These are phyloP conservation scores for Lippia alba DNA, from an alignment of 305 asterid species.

Conservation along the genomic window DNA sequence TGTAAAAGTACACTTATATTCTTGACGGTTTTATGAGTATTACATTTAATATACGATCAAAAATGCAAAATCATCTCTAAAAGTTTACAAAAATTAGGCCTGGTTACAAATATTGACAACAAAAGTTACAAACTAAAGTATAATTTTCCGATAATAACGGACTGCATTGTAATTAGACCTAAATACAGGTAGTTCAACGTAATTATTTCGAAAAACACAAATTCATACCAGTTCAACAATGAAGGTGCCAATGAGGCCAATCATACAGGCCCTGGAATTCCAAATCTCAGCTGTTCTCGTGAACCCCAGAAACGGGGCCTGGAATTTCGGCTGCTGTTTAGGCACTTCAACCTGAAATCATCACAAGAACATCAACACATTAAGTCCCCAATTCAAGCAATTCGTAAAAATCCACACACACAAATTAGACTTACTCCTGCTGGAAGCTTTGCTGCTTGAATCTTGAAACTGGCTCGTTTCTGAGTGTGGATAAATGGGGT, in stretches of 20 bases:
- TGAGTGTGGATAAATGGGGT: constrained; percentile 2
- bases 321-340: constrained; percentile 66
- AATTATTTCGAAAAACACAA: too few species aligned
- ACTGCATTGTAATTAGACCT: too few species aligned
- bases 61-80: too few species aligned
- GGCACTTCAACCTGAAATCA: constrained; percentile 67
- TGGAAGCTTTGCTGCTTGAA: constrained; percentile 83
- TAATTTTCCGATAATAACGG: too few species aligned
- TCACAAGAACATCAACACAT: not conserved
- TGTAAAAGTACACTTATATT: too few species aligned
- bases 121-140: too few species aligned
- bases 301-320: constrained; percentile 75
- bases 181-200: too few species aligned
- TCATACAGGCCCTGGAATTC: constrained; percentile 95
- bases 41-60: too few species aligned
- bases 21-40: too few species aligned
- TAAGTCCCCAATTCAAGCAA: not conserved
- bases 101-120: too few species aligned
- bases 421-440: constrained; percentile 56
- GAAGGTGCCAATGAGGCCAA: constrained; percentile 80
- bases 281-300: constrained; percentile 88
- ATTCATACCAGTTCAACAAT: constrained; percentile 69
- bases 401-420: not conserved
- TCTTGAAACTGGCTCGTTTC: constrained; percentile 49
- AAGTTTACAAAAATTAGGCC: too few species aligned